These are phyloP conservation scores for Lipomyces yamadae DNA, from an alignment of 805 yeast species.

Conservation along the genomic window DNA sequence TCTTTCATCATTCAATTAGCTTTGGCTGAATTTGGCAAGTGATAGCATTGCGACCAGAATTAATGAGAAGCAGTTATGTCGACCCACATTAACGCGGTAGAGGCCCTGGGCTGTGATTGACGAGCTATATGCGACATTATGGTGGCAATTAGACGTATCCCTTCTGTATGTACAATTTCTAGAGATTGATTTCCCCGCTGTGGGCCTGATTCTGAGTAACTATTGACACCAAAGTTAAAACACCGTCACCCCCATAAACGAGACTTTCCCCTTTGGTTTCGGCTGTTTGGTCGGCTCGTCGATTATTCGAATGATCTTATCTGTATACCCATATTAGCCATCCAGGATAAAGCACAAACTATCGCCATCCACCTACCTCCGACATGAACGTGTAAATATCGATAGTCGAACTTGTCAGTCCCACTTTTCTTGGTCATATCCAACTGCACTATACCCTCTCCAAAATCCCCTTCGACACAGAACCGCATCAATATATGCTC, in stretches of 20 bases:
- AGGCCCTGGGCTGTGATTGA: background rate
- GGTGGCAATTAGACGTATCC: no score
- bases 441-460: slow-evolving; percentile 67
- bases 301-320: background rate
- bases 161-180: background rate
- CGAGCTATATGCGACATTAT: background rate
- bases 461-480: slow-evolving; percentile 69
- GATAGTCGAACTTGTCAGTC: slow-evolving; percentile 59
- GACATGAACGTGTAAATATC: slow-evolving; percentile 65
- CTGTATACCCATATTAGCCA: background rate
- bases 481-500: slow-evolving; percentile 79
- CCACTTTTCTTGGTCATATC: slow-evolving; percentile 62
- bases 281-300: background rate
- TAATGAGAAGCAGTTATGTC: no score
- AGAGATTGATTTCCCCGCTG: no score
- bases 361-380: slow-evolving; percentile 15
- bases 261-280: background rate
- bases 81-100: background rate
- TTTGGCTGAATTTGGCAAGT: no score
- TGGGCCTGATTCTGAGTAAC: no score
- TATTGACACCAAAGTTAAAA: background rate
- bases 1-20: no score
- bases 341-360: background rate
- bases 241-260: slow-evolving; percentile 3
- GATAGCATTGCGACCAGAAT: no score